These are phyloP conservation scores for Cyanidioschyzon merolae DNA, from an alignment of 23 red algal species.

Conservation along the genomic window DNA sequence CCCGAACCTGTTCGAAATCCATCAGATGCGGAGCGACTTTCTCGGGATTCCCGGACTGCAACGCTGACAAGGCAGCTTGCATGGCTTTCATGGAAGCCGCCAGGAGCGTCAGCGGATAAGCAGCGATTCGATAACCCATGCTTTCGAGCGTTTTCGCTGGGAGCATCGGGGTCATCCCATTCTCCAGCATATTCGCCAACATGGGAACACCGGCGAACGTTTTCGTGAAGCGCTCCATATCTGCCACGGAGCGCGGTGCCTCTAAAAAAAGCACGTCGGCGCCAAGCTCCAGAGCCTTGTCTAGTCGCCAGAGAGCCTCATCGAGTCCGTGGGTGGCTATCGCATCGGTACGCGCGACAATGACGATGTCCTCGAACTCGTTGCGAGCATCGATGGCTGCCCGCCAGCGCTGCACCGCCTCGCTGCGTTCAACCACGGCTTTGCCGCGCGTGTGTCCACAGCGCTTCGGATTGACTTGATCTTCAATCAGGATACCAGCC, in stretches of 20 bases:
- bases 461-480: conserved; percentile 85
- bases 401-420: conserved; percentile 57
- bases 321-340: conserved; percentile 36
- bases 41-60: conserved; percentile 38
- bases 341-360: conserved; percentile 12
- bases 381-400: conserved; percentile 82
- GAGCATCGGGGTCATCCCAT: conserved; percentile 71
- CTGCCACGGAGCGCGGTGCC: conserved; percentile 46
- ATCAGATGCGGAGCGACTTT: conserved; percentile 45
- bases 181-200: conserved; percentile 82
- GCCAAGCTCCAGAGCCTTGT: conserved; percentile 35
- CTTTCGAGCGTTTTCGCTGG: conserved; percentile 46
- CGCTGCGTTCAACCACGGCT: conserved; percentile 56
- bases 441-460: conserved; percentile 94
- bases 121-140: conserved; percentile 72
- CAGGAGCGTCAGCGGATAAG: conserved; percentile 79
- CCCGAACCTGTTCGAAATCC: conserved; percentile 46
- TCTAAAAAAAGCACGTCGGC: conserved; percentile 90
- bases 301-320: conserved; percentile 57
- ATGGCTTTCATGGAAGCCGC: conserved; percentile 66
- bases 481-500: conserved; percentile 76
- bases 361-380: conserved; percentile 8
- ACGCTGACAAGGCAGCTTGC: conserved; percentile 42
- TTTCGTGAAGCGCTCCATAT: conserved; percentile 33
- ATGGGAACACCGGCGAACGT: conserved; percentile 33